Evolutionary conservation across 1,284 basidiomycete species (phyloP).

Genomic region (Boletellus deceptivus): DNA sequence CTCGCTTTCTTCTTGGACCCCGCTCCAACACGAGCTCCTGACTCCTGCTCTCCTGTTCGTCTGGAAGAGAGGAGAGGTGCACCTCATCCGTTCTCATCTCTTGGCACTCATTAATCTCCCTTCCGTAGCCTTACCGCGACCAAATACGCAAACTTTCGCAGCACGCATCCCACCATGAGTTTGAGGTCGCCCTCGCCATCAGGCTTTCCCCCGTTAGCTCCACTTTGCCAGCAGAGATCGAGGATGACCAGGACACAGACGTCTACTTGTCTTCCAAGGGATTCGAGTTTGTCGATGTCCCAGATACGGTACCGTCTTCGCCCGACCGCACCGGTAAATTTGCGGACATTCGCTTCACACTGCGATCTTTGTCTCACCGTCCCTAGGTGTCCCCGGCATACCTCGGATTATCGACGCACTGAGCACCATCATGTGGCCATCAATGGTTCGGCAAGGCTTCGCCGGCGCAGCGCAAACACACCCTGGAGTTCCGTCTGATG

Average conservation of each 20-base stretch:
- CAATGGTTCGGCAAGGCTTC: conserved; percentile 44
- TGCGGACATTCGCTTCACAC: neutral
- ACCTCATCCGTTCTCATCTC: conserved; percentile 3
- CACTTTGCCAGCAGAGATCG: conserved; percentile 12
- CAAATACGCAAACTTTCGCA: conserved; percentile 50
- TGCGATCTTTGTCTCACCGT: conserved; percentile 2
- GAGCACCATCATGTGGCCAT: conserved; percentile 84
- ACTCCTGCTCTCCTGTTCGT: conserved; percentile 71
- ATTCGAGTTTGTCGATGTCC: conserved; percentile 68
- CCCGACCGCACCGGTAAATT: conserved; percentile 21
- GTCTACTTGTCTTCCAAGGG: conserved; percentile 62
- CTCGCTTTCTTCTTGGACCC: conserved; percentile 40
- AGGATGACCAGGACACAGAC: conserved; percentile 52
- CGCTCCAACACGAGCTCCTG: conserved; percentile 28
- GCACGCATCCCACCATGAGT: conserved; percentile 47
- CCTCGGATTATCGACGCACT: conserved; percentile 72
- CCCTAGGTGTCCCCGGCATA: conserved; percentile 55
- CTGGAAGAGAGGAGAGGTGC: conserved; percentile 64
- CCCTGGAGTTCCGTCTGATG: conserved; percentile 11
- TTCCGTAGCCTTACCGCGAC: conserved; percentile 49
- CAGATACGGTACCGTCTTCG: conserved; percentile 6
- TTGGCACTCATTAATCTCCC: conserved; percentile 18
- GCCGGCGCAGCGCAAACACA: neutral
- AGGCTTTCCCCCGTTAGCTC: conserved; percentile 36
- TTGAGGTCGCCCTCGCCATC: conserved; percentile 71